Evolutionary conservation across 371 early-diverging fungal genomes (phyloP).

Genomic region (Actinomucor elegans): DNA sequence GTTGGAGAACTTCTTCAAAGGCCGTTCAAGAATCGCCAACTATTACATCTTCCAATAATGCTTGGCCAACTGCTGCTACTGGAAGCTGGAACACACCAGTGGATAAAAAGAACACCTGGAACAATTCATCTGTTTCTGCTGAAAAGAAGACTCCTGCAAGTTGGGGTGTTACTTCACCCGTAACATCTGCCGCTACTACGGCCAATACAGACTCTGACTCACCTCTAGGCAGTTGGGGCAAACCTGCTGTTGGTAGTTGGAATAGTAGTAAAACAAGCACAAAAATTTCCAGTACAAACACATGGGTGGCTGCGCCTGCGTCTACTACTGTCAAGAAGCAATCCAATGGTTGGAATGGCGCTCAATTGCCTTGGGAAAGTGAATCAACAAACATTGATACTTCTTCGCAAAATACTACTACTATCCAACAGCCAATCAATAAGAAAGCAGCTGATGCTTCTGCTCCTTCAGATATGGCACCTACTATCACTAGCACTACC

Average conservation of each 20-base stretch:
- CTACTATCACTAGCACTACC: background rate
- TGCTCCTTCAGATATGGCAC: background rate
- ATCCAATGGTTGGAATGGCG: background rate
- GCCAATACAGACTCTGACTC: background rate
- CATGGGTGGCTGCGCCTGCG: no score
- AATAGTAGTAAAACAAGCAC: no score
- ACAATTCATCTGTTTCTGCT: background rate
- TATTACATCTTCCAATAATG: background rate
- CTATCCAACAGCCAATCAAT: background rate
- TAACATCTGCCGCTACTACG: no score
- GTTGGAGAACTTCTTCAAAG: background rate
- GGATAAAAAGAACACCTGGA: background rate
- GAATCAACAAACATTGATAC: background rate
- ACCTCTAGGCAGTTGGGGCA: background rate
- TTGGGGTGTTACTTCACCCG: no score
- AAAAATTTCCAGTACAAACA: no score
- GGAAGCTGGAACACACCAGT: background rate
- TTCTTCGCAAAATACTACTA: background rate
- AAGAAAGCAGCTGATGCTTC: background rate
- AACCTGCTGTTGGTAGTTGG: background rate
- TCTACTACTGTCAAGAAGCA: background rate
- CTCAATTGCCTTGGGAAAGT: constrained; percentile 11
- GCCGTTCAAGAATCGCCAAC: background rate
- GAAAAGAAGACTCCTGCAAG: background rate
- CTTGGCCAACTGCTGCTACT: constrained; percentile 6